A percentile compares a stretch with the other conserved stretches of the same genome.
phyloP scores from a whole-genome alignment of 306 rosid species.

The Spatholobus suberectus region DNA sequence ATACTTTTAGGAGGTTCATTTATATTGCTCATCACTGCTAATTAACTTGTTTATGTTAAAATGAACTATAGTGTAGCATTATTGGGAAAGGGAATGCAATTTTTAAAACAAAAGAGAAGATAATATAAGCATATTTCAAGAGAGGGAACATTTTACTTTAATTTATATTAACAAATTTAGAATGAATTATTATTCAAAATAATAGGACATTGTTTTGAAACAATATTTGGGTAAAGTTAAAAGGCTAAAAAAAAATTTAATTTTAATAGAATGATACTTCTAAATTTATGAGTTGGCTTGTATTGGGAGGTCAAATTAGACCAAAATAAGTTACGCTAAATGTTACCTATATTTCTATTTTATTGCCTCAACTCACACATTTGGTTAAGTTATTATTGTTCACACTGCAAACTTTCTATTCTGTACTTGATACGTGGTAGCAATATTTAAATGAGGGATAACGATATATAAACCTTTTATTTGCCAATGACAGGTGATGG shows the following conservation, averaged over 20 bases:
- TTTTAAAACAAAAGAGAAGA: background rate
- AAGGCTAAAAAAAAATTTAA: background rate
- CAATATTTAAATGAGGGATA: background rate
- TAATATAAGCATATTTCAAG: background rate
- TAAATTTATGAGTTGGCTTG: background rate
- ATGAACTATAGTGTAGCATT: too few relatives aligned
- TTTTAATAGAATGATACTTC: background rate
- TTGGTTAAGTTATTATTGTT: background rate
- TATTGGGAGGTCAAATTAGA: background rate
- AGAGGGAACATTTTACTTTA: background rate
- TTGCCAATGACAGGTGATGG: conserved; percentile 25
- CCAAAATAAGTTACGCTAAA: too few relatives aligned
- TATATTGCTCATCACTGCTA: background rate
- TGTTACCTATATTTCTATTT: background rate
- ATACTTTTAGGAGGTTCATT: background rate
- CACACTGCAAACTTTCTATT: background rate
- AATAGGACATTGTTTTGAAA: background rate
- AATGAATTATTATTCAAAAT: background rate
- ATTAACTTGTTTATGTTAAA: background rate
- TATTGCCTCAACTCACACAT: background rate
- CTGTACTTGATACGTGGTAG: background rate
- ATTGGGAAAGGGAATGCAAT: too few relatives aligned
- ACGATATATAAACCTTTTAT: background rate
- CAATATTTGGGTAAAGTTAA: background rate
- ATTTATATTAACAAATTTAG: background rate